Percentiles rank a stretch among this genome's conserved stretches.
phyloP scores from a whole-genome alignment of 352 stramenopile genomes.

The Pythium myriotylum region DNA sequence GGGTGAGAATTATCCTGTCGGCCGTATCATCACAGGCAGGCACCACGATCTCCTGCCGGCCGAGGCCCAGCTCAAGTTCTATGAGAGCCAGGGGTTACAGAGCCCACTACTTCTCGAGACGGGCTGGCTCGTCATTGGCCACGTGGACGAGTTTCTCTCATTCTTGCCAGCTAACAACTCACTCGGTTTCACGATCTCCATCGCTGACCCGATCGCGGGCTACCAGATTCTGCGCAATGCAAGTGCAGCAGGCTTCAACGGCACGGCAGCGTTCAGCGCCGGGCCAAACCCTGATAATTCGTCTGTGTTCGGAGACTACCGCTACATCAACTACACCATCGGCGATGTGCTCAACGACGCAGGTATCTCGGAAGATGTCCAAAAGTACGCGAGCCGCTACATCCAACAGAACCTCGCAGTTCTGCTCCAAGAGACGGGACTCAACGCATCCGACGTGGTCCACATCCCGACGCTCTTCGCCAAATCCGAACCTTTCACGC shows the following conservation, averaged over 20 bases:
- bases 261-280: slow-evolving; percentile 3
- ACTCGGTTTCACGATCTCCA: slow-evolving; percentile 1
- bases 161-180: slow-evolving; percentile 18
- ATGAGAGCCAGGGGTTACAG: slow-evolving; percentile 16
- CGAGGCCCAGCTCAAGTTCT: slow-evolving; percentile 12
- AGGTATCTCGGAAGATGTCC: too few relatives aligned
- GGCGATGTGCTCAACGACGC: slow-evolving; percentile 7
- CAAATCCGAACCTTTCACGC: background rate
- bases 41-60: slow-evolving; percentile 13
- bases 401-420: slow-evolving; percentile 15
- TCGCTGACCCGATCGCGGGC: slow-evolving; percentile 8
- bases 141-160: slow-evolving; percentile 23
- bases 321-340: slow-evolving; percentile 8
- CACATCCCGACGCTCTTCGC: slow-evolving; percentile 14
- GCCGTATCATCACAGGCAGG: slow-evolving; percentile 20
- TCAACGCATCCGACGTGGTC: slow-evolving; percentile 13
- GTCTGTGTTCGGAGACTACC: background rate
- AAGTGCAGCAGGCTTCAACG: slow-evolving; percentile 4
- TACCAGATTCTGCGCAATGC: slow-evolving; percentile 7
- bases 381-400: slow-evolving; percentile 10
- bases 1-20: slow-evolving; percentile 4
- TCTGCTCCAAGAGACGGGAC: slow-evolving; percentile 15
- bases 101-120: slow-evolving; percentile 14
- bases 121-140: slow-evolving; percentile 18
- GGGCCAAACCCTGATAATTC: background rate